Evolutionary conservation across 108 stramenopile genomes (phyloP), one percentile per base, ranked within the genome.

Genomic region (Cyclotella sp.): DNA sequence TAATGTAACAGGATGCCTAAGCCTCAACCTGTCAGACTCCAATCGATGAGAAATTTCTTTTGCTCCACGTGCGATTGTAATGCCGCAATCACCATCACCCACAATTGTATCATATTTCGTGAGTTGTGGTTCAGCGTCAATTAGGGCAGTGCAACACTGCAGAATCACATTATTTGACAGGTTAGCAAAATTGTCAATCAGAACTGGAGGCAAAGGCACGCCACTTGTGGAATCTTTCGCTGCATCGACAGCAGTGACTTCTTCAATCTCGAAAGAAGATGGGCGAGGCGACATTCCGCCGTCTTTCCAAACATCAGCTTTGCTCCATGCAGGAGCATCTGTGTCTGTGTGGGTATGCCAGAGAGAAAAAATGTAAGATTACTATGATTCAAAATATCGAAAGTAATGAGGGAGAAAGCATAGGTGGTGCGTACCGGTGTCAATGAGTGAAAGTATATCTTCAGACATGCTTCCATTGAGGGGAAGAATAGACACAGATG

Each of bases 31-130:
- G 43, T 83, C 79, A 2, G 39, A 65, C n/a, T 90, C 83, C 10
- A 96, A 42, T 24, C 88, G 78, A 29, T 88, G 58, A 58, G 77
- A 74, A 21, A 96, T 76, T 60, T 94, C 93, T 55, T 85, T 84
- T 18, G 97, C 98, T 30, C 98, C 99, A 40, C 96, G 88, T 77
- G 92, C 84, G 88, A 98, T 96, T 19, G 98, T 98, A 13, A 90
- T 88, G 2, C 99, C 99, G 82, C 97, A 98, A 72, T 99, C 99
- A 13, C 98, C 98, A 70, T 99, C 99, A 9, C 99, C 99, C 7
- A 97, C 96, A 67, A 97, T 97, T 16, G 87, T 89, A 71, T 97
- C 95, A 72, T 89, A 94, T 57, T 90, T 90, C 9, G 95, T 97
- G 16, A 97, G 78, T 13, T 81, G 28, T 24, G 93, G 90, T 80